Conservation (phyloP, 129 eudicot genomes). For the Kitagawia praeruptora region DNA sequence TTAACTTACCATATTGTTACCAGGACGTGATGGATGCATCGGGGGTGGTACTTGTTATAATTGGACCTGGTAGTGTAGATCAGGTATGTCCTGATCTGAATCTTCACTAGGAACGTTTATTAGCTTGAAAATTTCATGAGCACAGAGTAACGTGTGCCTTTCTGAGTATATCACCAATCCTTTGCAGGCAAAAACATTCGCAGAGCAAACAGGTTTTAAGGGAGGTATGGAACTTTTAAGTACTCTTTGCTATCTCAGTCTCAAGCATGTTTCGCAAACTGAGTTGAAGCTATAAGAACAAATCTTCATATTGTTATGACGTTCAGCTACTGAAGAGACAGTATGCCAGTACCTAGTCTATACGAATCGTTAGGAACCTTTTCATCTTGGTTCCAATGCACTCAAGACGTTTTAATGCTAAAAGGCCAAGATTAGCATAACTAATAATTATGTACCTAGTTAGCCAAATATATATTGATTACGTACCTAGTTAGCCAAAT, state of each 20-base stretch:
- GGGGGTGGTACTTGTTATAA: conserved; percentile 81
- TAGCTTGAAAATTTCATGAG: background rate
- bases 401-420: background rate
- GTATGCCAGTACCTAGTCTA: background rate
- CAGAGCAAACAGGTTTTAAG: conserved; percentile 60
- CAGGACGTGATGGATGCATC: conserved; percentile 96
- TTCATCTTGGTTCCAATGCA: background rate
- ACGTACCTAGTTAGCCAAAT: background rate
- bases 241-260: background rate
- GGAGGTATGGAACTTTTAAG: conserved; percentile 53
- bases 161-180: conserved; percentile 2
- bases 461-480: background rate
- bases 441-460: background rate
- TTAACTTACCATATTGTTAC: conserved; percentile 8
- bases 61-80: conserved; percentile 92
- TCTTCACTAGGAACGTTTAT: background rate
- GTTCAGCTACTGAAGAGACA: background rate
- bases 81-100: conserved; percentile 36
- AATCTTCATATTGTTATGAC: background rate
- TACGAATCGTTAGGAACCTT: background rate
- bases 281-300: background rate
- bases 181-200: conserved; percentile 72
- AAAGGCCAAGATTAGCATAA: background rate
- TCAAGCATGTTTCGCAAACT: background rate
- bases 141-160: conserved; percentile 1